Evolutionary conservation across 768 basidiomycete genomes (phyloP).

Genomic region (Macrolepiota albuminosa): DNA sequence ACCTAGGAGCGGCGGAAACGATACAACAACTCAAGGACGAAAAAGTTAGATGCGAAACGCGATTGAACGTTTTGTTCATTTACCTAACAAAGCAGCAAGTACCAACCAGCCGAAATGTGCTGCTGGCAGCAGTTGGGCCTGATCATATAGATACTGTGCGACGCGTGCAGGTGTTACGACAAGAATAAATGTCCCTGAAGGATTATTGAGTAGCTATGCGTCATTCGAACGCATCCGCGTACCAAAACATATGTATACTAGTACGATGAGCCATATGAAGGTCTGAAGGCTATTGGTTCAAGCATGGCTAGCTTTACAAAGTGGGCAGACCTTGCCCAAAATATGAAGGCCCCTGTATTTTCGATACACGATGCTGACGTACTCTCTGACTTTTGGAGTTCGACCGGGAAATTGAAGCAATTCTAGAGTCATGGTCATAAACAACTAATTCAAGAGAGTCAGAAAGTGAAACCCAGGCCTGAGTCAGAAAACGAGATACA

Average conservation of each 20-base stretch:
- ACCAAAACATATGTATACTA: slow-evolving; percentile 53
- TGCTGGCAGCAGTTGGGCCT: slow-evolving; percentile 55
- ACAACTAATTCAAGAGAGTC: neutral
- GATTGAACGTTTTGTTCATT: slow-evolving; percentile 14
- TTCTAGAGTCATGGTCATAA: slow-evolving; percentile 20
- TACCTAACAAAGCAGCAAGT: slow-evolving; percentile 49
- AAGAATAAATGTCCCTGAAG: slow-evolving; percentile 35
- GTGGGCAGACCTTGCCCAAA: slow-evolving; percentile 47
- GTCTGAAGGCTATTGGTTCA: slow-evolving; percentile 32
- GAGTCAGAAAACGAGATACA: too few species aligned
- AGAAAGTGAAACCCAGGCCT: too few species aligned
- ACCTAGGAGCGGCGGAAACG: slow-evolving; percentile 61
- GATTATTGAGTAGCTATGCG: neutral
- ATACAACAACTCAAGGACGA: slow-evolving; percentile 35
- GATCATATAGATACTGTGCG: slow-evolving; percentile 67
- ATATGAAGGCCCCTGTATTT: slow-evolving; percentile 48
- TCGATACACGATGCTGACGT: slow-evolving; percentile 25
- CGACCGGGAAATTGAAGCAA: slow-evolving; percentile 5
- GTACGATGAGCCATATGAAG: slow-evolving; percentile 49
- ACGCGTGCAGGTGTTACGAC: slow-evolving; percentile 61
- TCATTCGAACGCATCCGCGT: neutral
- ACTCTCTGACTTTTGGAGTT: slow-evolving; percentile 26
- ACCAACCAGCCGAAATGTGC: slow-evolving; percentile 60
- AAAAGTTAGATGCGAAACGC: neutral
- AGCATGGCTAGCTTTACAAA: slow-evolving; percentile 1